Base-by-base conservation (phyloP, 225 moss, liverwort and hornwort genomes). In the Physcomitrium patens region DNA sequence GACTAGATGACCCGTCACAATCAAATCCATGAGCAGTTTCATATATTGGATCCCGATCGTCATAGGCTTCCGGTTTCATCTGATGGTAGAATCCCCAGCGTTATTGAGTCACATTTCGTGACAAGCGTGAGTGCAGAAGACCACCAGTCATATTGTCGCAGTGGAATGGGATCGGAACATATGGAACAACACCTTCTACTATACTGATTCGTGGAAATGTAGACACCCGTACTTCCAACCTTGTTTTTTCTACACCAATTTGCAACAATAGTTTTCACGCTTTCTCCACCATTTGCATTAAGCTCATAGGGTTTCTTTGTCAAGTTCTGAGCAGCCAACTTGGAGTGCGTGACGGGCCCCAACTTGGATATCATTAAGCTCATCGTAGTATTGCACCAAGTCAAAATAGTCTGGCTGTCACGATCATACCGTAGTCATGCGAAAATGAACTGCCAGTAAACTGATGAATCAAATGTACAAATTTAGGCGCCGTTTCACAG, bases 91-190 rank as follows among this genome's bases (percentile, higher is more conserved):
- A 84, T 86, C 47, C 83, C 84, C 9, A 3, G 93, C 91, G 69
- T 95, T 93, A 77, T 88, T 93, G 11, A 99, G 89, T 78, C 99
- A 99, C 75, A 95, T 99, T 70, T 95, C 95, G 70, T 99, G 99
- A 69, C 94, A 95, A 28, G 99, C 95, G 80, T 99, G 95, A 65
- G 93, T 88, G 80, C 99, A 99, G 87, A 95, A 95, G 9, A 95
- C 95, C 76, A 99, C 90, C 17, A 56, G 95, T 85, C 72, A 99
- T 93, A 60, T n/a, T 95, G 95, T 69, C 94, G 95, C 61, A 99
- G 79, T 37, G 95, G 91, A 54, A 95, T 89, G 67, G 95, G 89
- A 77, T 99, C 99, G 70, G 94, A 83, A 74, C 95, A 99, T 78
- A 95, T 99, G 79, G 95, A 95, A 72, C 99, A 99, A 46, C 89